Base-by-base conservation (phyloP, 1,284 basidiomycete species). In the Athelia psychrophila region DNA sequence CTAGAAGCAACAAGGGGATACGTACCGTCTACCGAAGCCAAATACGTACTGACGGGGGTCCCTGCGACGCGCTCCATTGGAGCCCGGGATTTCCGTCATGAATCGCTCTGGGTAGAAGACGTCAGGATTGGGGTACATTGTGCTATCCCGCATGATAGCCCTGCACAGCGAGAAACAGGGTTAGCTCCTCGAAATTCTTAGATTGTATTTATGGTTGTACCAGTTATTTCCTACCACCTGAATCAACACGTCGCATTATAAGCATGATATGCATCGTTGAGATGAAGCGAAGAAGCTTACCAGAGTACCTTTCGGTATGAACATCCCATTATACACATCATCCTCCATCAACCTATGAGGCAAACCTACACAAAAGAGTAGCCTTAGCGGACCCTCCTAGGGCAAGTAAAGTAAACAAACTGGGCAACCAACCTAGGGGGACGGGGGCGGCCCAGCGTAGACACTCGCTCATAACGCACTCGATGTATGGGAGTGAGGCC, bases 21-120 rank as follows among this genome's bases (percentile, higher is more conserved):
- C 68, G 56, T 44, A 76, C 80, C 81, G 73, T 58, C 82, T 66
- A 19, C 81, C 81, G 57, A 80, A 83, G 3, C 82, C 82, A 62
- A 81, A 83, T 1, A 76, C 71, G 54, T 75, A 79, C 38, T 68
- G 67, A 33, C 71, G 66, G 8, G 79, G 78, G 56, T 81, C 74
- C 46, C 68, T 64, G 30, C 62, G 71, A 51, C 65, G 66, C 54
- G 56, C 58, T 3, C 56, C 54, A 55, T 58, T 47, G 12, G 70
- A 71, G 6, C 69, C 67, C 23, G 67, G 55, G 16, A 63, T 54
- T 36, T 70, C 67, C 5, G 6, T 13, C 48, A 82, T 54, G 56
- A 72, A 81, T 3, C 81, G 69, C 24, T 79, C 78, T 0, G 81
- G 81, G 19, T 68, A 63, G 61, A 83, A 84, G 2, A 54, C 47